These are phyloP conservation scores for Aureobasidium lini DNA, from an alignment of 2,329 filamentous ascomycete species.

Conservation along the genomic window DNA sequence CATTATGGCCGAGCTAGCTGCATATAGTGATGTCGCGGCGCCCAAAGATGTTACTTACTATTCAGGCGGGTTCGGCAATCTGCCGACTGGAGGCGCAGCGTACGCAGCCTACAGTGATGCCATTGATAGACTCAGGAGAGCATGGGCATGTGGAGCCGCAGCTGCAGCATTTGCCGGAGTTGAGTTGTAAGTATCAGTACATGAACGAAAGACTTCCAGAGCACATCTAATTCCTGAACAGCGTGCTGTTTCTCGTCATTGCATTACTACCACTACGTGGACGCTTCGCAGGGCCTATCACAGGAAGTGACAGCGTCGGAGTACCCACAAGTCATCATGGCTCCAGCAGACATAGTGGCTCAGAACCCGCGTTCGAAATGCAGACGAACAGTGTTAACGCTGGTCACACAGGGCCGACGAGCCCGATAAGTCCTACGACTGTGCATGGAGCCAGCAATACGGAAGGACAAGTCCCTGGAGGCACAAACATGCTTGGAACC, in stretches of 20 bases:
- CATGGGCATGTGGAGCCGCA: conserved; percentile 10
- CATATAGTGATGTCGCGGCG: background rate
- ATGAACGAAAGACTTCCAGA: too few relatives aligned
- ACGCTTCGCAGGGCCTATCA: background rate
- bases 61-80: background rate
- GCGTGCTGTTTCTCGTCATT: conserved; percentile 5
- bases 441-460: background rate
- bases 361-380: background rate
- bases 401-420: background rate
- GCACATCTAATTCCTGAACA: background rate
- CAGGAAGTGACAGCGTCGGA: background rate
- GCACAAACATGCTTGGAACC: background rate
- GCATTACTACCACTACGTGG: conserved; percentile 4
- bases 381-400: background rate
- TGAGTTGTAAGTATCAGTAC: conserved; percentile 4
- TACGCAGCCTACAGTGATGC: background rate
- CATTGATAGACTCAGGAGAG: background rate
- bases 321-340: background rate
- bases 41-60: background rate
- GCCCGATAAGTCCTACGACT: background rate
- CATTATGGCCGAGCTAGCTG: conserved; percentile 8
- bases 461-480: background rate
- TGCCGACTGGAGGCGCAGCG: background rate
- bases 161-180: conserved; percentile 7
- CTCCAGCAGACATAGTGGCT: background rate